Evolutionary conservation across 2,329 filamentous ascomycete species (phyloP), one percentile per base, ranked within the genome.

Genomic region (Thielaviopsis ethacetica): DNA sequence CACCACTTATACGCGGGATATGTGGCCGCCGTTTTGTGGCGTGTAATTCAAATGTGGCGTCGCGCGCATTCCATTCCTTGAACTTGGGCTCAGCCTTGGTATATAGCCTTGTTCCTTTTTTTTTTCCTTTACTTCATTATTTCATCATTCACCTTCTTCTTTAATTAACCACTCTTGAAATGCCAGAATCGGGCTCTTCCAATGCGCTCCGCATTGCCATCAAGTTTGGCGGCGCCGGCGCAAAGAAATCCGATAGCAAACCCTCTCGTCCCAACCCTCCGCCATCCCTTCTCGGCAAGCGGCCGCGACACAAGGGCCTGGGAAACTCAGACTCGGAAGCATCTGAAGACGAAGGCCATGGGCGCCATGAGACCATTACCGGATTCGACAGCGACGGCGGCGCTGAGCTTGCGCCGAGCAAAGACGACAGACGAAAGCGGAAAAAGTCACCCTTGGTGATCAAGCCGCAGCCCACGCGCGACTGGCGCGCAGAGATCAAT

Each of bases 121-220:
- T 34, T 12, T 10, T 34, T 34, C 2, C 30, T 41, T 24, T 17
- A 49, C 54, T 17, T 19, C n/a, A 24, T 15, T 6, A 12, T 51
- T 30, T 17, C 19, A 54, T 49, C 52, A 19, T 24, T 24, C 27
- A 47, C 19, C 10, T 44, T n/a, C 21, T 34, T 6, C 34, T n/a
- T 7, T 17, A 3, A 9, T 50, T 26, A 27, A 34, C 10, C 30
- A 9, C 30, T 6, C 10, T 34, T 9, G 10, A 34, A 24, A 62
- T 62, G 61, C 17, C 38, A 1, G 52, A 53, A 19, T 27, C 56
- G 26, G 34, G 13, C 13, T 41, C 55, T 26, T 52, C 56, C 6
- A 62, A 62, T 55, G 44, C 59, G 22, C 56, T 61, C 6, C 62
- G 62, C 5, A 63, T 63, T 30, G 61, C 62, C 26, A 63, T 63